Conservation (phyloP, 768 basidiomycete genomes). For the Boletus pseudopeckii region DNA sequence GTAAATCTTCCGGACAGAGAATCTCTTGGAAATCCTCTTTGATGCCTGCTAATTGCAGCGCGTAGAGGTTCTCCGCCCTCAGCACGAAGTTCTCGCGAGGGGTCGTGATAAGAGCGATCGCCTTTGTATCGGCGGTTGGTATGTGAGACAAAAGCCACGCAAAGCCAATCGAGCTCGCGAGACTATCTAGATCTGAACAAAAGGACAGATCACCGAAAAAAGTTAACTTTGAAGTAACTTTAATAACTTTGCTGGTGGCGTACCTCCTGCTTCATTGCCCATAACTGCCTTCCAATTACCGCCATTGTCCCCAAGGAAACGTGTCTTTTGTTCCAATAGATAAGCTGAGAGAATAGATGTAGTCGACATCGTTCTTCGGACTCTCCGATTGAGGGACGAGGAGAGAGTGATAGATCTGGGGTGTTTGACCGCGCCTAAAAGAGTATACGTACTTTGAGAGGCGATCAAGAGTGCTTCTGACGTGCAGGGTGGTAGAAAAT, state of each 20-base stretch:
- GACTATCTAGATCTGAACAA: slow-evolving; percentile 76
- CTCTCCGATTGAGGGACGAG: neutral
- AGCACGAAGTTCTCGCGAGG: slow-evolving; percentile 65
- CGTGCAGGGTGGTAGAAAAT: neutral
- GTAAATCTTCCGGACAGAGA: slow-evolving; percentile 68
- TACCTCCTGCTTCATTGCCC: slow-evolving; percentile 98
- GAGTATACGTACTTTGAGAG: neutral
- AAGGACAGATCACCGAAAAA: neutral
- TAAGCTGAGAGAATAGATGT: slow-evolving; percentile 34
- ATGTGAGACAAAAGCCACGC: slow-evolving; percentile 62
- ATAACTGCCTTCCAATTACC: slow-evolving; percentile 80
- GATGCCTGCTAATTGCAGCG: slow-evolving; percentile 59
- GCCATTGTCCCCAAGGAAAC: slow-evolving; percentile 58
- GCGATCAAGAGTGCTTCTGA: neutral
- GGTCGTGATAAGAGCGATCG: slow-evolving; percentile 72
- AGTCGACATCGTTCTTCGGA: slow-evolving; percentile 21
- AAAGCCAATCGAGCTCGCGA: slow-evolving; percentile 83
- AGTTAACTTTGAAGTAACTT: neutral
- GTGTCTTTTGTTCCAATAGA: slow-evolving; percentile 47
- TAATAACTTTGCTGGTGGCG: neutral
- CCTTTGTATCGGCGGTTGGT: slow-evolving; percentile 37
- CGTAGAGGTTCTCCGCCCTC: slow-evolving; percentile 84
- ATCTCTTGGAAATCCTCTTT: slow-evolving; percentile 50
- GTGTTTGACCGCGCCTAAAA: neutral
- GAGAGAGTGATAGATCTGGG: neutral